Conservation (phyloP, 2,329 filamentous ascomycete genomes). For the Leptographium procerum region DNA sequence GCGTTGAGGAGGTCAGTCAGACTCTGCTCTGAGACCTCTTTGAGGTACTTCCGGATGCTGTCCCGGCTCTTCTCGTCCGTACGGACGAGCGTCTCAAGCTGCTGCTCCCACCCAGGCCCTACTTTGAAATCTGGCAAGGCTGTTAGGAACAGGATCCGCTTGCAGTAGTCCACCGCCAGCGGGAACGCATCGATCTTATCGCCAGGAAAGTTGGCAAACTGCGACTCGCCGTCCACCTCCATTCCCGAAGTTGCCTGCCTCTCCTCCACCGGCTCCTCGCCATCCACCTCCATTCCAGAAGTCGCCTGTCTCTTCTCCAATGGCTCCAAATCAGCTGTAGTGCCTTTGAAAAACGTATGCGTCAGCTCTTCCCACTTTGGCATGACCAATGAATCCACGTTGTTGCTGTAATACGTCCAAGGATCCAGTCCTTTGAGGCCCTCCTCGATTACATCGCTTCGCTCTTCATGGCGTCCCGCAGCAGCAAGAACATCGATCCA, state of each 20-base stretch:
- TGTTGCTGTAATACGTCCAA: slow-evolving; percentile 38
- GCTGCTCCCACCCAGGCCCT: slow-evolving; percentile 75
- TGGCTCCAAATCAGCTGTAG: slow-evolving; percentile 19
- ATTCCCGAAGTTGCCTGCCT: no score
- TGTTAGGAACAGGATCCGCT: slow-evolving; percentile 38
- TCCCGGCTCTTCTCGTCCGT: slow-evolving; percentile 56
- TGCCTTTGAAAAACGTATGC: slow-evolving; percentile 33
- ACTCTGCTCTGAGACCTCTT: slow-evolving; percentile 15
- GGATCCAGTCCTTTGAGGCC: slow-evolving; percentile 77
- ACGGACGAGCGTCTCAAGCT: slow-evolving; percentile 60
- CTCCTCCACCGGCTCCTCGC: not conserved
- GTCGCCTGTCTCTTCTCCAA: no score
- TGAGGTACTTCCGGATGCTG: slow-evolving; percentile 44
- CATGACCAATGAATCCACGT: slow-evolving; percentile 25
- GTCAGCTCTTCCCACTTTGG: slow-evolving; percentile 43
- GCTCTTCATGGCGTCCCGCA: slow-evolving; percentile 52
- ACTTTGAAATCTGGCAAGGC: slow-evolving; percentile 41
- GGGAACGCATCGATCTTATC: slow-evolving; percentile 46
- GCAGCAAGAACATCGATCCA: slow-evolving; percentile 85
- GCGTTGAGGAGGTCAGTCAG: slow-evolving; percentile 37
- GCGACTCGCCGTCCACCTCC: slow-evolving; percentile 25
- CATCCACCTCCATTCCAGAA: not conserved
- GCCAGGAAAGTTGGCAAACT: slow-evolving; percentile 36
- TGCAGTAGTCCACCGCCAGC: slow-evolving; percentile 58
- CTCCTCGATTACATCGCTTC: slow-evolving; percentile 79